A percentile compares a stretch with the other conserved stretches of the same genome.
Evolutionary conservation across 2,329 filamentous ascomycete genomes (phyloP).

Genomic region (Arachnopeziza araneosa): DNA sequence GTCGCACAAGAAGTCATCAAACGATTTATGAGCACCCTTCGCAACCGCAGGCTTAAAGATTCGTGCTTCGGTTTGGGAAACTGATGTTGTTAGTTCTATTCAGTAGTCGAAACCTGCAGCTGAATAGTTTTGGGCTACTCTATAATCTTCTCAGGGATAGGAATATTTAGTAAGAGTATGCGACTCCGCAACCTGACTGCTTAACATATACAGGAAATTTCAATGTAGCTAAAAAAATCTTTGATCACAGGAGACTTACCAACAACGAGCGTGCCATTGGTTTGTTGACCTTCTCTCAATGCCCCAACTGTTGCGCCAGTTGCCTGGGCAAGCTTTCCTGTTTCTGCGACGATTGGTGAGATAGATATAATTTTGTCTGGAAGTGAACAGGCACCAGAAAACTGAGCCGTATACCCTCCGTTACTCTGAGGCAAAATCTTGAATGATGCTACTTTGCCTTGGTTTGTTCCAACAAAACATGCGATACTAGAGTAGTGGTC

Average conservation of each 20-base stretch:
- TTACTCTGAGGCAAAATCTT: conserved; percentile 73
- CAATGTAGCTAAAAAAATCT: not conserved
- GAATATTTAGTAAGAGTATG: not conserved
- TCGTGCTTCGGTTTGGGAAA: conserved; percentile 68
- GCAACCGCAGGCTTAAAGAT: conserved; percentile 79
- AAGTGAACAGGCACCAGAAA: conserved; percentile 61
- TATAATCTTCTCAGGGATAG: not conserved
- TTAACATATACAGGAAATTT: not conserved
- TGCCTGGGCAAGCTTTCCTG: conserved; percentile 69
- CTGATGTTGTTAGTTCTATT: conserved; percentile 8
- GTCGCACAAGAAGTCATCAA: conserved; percentile 76
- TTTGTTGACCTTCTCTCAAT: conserved; percentile 65
- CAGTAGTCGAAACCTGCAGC: not conserved
- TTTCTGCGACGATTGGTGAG: conserved; percentile 71
- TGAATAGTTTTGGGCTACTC: not conserved
- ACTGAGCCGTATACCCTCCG: conserved; percentile 65
- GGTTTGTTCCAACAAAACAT: conserved; percentile 83
- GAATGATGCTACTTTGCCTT: conserved; percentile 81
- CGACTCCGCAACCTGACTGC: not conserved
- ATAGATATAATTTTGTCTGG: conserved; percentile 71
- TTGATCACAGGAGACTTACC: conserved; percentile 41
- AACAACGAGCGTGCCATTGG: conserved; percentile 76
- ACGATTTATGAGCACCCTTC: conserved; percentile 89
- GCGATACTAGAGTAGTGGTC: conserved; percentile 93
- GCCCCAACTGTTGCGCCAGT: conserved; percentile 71